phyloP scores from a whole-genome alignment of 1,139 yeast genomes.

The Kluyveromyces marxianus region DNA sequence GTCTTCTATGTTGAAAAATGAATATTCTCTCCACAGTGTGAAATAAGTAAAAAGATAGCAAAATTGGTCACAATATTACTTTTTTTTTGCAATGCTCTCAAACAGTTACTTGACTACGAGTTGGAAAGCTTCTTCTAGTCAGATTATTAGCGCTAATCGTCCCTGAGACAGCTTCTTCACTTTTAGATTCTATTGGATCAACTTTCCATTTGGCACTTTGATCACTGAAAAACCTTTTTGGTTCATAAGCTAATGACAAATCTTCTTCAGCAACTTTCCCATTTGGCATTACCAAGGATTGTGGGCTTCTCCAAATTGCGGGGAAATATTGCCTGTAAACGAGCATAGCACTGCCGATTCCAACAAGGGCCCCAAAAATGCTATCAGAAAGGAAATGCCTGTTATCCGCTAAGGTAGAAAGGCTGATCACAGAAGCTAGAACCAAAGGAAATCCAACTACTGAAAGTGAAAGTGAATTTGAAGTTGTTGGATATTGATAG shows the following conservation, averaged over 20 bases:
- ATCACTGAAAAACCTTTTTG: slow-evolving; percentile 35
- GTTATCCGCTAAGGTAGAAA: slow-evolving; percentile 43
- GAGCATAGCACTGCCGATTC: slow-evolving; percentile 31
- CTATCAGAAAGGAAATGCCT: slow-evolving; percentile 42
- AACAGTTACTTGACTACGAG: neutral
- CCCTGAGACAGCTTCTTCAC: neutral
- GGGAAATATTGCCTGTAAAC: slow-evolving; percentile 41
- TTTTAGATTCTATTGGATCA: neutral
- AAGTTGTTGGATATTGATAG: slow-evolving; percentile 35
- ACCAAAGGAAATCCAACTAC: slow-evolving; percentile 30
- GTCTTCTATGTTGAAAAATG: too few species aligned
- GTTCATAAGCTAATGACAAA: slow-evolving; percentile 37
- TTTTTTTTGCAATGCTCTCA: neutral
- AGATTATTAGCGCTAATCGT: neutral
- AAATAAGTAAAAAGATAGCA: too few species aligned
- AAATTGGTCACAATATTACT: too few species aligned
- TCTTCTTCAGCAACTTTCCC: slow-evolving; percentile 9
- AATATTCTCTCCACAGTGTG: too few species aligned
- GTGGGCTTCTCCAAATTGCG: slow-evolving; percentile 23
- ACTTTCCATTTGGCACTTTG: slow-evolving; percentile 5
- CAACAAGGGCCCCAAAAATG: slow-evolving; percentile 37
- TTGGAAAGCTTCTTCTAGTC: neutral
- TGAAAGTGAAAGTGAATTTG: slow-evolving; percentile 33
- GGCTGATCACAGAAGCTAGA: slow-evolving; percentile 35
- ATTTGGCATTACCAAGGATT: neutral